Conservation (phyloP, 1,284 basidiomycete genomes). For the Tylopilus sp. region DNA sequence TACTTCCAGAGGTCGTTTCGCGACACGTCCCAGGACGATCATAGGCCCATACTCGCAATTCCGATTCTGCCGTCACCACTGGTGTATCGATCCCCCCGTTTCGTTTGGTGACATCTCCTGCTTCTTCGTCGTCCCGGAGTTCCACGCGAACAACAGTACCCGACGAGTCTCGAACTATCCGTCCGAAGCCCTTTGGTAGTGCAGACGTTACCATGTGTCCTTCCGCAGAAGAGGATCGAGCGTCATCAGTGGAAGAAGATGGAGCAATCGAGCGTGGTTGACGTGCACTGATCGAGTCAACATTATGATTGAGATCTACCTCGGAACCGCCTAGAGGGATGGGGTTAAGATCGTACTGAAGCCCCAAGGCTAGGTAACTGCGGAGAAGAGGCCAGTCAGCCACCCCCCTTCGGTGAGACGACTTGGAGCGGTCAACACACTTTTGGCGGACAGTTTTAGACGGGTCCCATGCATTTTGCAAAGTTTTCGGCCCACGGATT, state of each 20-base stretch:
- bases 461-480: constrained; percentile 88
- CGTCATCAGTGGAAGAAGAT: not conserved
- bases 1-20: not conserved
- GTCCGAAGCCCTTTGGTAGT: constrained; percentile 74
- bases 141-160: constrained; percentile 82
- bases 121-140: constrained; percentile 54
- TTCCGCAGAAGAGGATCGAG: constrained; percentile 3
- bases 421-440: constrained; percentile 45
- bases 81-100: constrained; percentile 33
- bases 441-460: constrained; percentile 91
- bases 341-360: constrained; percentile 65
- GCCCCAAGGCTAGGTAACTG: constrained; percentile 79
- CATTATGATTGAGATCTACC: constrained; percentile 8
- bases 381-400: constrained; percentile 3
- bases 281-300: constrained; percentile 12
- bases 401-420: not conserved
- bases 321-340: constrained; percentile 61
- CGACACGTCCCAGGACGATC: constrained; percentile 5
- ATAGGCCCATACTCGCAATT: constrained; percentile 21
- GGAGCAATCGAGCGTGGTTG: not conserved
- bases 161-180: constrained; percentile 79
- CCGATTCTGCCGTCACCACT: constrained; percentile 12
- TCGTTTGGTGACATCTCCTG: constrained; percentile 20
- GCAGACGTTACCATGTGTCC: not conserved
- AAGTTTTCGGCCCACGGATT: constrained; percentile 77